Evolutionary conservation across 2,329 filamentous ascomycete species (phyloP).

Genomic region (Cordyceps militaris): DNA sequence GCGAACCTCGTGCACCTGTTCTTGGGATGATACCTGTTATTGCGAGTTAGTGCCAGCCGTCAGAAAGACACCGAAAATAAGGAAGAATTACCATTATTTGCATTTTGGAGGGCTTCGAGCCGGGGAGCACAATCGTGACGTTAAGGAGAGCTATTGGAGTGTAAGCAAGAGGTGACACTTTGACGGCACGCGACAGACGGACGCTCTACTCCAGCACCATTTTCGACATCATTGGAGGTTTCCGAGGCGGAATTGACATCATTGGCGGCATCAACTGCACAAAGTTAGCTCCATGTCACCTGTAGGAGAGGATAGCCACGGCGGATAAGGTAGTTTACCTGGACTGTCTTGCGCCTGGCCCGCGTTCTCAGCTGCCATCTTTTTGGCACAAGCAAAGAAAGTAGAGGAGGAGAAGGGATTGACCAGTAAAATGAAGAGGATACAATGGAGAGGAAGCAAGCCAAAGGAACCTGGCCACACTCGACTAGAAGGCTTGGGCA

Average conservation of each 20-base stretch:
- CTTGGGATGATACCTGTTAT: conserved; percentile 73
- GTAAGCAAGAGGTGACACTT: conserved; percentile 17
- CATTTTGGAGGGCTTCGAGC: conserved; percentile 64
- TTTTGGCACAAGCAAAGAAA: conserved; percentile 7
- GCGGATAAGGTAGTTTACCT: conserved; percentile 1
- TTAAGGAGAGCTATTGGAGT: conserved; percentile 43
- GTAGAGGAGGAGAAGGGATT: background rate
- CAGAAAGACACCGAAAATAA: conserved; percentile 14
- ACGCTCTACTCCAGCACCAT: conserved; percentile 29
- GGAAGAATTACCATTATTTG: conserved; percentile 66
- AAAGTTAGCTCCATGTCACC: conserved; percentile 10
- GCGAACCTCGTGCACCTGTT: conserved; percentile 94
- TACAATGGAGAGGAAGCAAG: background rate
- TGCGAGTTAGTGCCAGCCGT: background rate
- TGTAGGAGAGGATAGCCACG: background rate
- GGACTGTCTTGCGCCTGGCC: conserved; percentile 1
- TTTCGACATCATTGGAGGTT: conserved; percentile 22
- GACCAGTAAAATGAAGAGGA: conserved; percentile 5
- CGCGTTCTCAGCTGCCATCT: conserved; percentile 10
- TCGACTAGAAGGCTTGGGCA: conserved; percentile 1
- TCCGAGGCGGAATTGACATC: conserved; percentile 21
- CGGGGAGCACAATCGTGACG: conserved; percentile 73
- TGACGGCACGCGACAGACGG: conserved; percentile 13
- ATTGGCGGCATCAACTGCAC: conserved; percentile 19
- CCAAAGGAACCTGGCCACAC: background rate